Base-by-base conservation (phyloP, 371 early-diverging fungal species). In the Smittium mucronatum region DNA sequence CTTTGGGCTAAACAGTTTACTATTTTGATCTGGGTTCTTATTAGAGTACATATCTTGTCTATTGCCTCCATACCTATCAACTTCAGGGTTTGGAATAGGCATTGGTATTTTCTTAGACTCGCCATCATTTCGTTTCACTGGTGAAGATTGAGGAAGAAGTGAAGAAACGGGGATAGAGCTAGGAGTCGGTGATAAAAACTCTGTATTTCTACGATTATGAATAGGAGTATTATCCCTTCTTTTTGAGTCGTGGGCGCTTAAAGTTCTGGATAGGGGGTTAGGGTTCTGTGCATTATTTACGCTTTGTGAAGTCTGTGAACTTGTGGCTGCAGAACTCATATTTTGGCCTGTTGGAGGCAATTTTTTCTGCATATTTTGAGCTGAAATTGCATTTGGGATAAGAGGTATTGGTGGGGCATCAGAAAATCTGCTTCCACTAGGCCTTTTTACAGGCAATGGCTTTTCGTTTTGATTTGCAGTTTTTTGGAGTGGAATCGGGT, bases 401-500 rank as follows among this genome's bases (percentile, higher is more conserved):
- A n/a, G n/a, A 33, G 33, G 63, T 33, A 61, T 11, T 33, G 33
- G 29, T 28, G 63, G 47, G 5, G 5, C 11, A 21, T 47, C 47
- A 47, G 47, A 47, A 47, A 47, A 47, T 47, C 47, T 5, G 21
- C 21, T 47, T 11, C 21, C 47, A 47, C 11, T 47, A 47, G 47
- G 21, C 21, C 11, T 11, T 47, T 47, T 47, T 5, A 5, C 21
- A 47, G 47, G 47, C 21, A 47, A 47, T 5, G 21, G 5, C 21
- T 47, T 47, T 11, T 47, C 47, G 21, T 47, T 47, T 21, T 11
- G 21, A 21, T 47, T 47, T 11, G 21, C 47, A 21, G 5, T 47
- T 34, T 65, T 65, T 33, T 65, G 65, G 2, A 65, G 34, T 32
- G 65, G 65, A 11, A 31, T 34, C n/a, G 65, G 65, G 34, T 65